Evolutionary conservation across 306 rosid genomes (phyloP).

Genomic region (Medicago arabica): DNA sequence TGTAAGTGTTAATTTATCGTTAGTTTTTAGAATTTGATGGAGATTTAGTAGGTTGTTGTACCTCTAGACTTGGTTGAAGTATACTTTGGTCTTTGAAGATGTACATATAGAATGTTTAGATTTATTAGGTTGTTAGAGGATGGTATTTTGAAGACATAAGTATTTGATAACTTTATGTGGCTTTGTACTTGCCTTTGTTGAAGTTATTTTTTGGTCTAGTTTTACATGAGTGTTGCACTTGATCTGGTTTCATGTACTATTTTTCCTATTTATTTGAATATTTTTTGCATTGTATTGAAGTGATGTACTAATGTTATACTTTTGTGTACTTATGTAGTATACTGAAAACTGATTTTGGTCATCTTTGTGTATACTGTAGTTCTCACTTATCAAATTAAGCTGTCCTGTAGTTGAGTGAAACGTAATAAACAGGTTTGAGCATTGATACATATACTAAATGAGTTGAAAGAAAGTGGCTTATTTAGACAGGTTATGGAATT

Average conservation of each 20-base stretch:
- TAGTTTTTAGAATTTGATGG: slow-evolving; percentile 18
- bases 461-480: background rate
- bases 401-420: slow-evolving; percentile 16
- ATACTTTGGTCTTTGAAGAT: slow-evolving; percentile 24
- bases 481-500: slow-evolving; percentile 4
- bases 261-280: background rate
- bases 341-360: slow-evolving; percentile 21
- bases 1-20: background rate
- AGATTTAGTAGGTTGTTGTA: slow-evolving; percentile 35
- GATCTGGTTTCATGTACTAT: slow-evolving; percentile 20
- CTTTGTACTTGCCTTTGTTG: slow-evolving; percentile 31
- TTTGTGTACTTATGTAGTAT: slow-evolving; percentile 9
- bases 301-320: slow-evolving; percentile 29
- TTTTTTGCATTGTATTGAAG: slow-evolving; percentile 10
- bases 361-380: slow-evolving; percentile 41
- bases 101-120: slow-evolving; percentile 27
- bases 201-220: slow-evolving; percentile 34
- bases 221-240: slow-evolving; percentile 31
- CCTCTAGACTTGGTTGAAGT: slow-evolving; percentile 21
- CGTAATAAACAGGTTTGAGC: slow-evolving; percentile 20
- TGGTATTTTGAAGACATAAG: slow-evolving; percentile 34
- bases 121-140: slow-evolving; percentile 38
- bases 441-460: slow-evolving; percentile 4
- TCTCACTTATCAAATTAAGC: slow-evolving; percentile 31
- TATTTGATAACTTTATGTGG: slow-evolving; percentile 5